Conservation (phyloP, 2,329 filamentous ascomycete species). For the Aureobasidium lini region DNA sequence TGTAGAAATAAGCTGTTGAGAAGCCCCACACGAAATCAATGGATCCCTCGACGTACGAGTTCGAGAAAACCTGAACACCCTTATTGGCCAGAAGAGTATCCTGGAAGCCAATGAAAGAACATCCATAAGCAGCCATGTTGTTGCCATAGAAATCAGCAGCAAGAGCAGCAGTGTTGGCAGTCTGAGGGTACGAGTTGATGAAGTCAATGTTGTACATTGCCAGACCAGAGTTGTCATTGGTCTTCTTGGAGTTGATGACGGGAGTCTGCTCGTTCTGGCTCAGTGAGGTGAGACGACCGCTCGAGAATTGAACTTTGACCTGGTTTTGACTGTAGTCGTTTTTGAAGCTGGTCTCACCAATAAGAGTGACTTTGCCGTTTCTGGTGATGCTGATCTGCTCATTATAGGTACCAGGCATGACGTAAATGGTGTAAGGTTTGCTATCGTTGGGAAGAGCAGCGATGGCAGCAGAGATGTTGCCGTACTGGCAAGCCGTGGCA, state of each 20-base stretch:
- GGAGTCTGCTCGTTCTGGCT: conserved; percentile 38
- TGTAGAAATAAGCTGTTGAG: conserved; percentile 37
- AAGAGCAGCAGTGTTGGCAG: conserved; percentile 29
- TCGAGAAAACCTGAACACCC: conserved; percentile 24
- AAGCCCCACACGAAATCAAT: conserved; percentile 39
- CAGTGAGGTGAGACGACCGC: conserved; percentile 34
- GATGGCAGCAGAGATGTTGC: conserved; percentile 37
- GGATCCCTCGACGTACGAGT: conserved; percentile 27
- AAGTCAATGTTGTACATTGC: conserved; percentile 29
- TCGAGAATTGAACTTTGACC: conserved; percentile 32
- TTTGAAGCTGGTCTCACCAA: conserved; percentile 27
- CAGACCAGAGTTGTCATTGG: conserved; percentile 22
- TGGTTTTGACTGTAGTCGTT: conserved; percentile 33
- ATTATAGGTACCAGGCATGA: conserved; percentile 35
- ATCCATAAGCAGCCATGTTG: conserved; percentile 29
- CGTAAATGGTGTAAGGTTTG: conserved; percentile 33
- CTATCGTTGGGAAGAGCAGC: conserved; percentile 37
- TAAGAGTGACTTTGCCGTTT: conserved; percentile 33
- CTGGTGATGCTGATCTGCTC: conserved; percentile 37
- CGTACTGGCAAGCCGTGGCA: conserved; percentile 31
- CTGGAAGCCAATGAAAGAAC: conserved; percentile 26
- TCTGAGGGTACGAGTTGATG: conserved; percentile 27
- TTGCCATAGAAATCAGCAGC: conserved; percentile 26
- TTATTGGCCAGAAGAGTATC: conserved; percentile 27
- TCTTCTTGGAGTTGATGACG: conserved; percentile 40